A percentile compares a stretch with the other conserved stretches of the same genome.
phyloP scores from a whole-genome alignment of 768 basidiomycete genomes.

The Panaeolus papilionaceus region DNA sequence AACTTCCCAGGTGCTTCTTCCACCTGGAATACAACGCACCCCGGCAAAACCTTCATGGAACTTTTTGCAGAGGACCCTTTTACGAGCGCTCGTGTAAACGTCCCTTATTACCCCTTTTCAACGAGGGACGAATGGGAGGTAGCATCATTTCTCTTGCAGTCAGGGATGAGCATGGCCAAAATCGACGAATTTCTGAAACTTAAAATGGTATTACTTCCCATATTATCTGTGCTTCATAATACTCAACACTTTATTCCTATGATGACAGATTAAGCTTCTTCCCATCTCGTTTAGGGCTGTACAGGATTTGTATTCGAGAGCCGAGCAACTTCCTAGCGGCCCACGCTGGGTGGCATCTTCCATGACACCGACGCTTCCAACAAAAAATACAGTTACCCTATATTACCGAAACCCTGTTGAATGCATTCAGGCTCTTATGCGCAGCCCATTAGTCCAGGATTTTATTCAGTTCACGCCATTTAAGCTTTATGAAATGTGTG shows the following conservation, averaged over 20 bases:
- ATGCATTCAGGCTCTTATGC: constrained; percentile 31
- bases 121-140: constrained; percentile 39
- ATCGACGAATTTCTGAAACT: constrained; percentile 36
- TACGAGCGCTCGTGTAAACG: constrained; percentile 24
- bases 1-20: background rate
- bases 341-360: constrained; percentile 28
- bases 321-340: no score
- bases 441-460: constrained; percentile 28
- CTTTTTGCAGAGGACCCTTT: constrained; percentile 32
- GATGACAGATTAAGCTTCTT: no score
- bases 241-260: no score
- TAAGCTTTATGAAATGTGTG: background rate
- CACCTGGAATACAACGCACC: background rate
- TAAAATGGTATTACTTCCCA: constrained; percentile 25
- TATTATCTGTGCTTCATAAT: no score
- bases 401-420: constrained; percentile 34
- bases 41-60: constrained; percentile 32
- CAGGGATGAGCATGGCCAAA: constrained; percentile 34
- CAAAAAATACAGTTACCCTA: constrained; percentile 28
- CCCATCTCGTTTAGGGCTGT: no score
- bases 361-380: constrained; percentile 22
- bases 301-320: constrained; percentile 4
- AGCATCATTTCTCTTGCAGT: constrained; percentile 33
- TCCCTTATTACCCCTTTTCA: constrained; percentile 39
- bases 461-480: constrained; percentile 25